Evolutionary conservation across 805 yeast genomes (phyloP), one percentile per base, ranked within the genome.

Genomic region (Saccharomycopsis javanensis): DNA sequence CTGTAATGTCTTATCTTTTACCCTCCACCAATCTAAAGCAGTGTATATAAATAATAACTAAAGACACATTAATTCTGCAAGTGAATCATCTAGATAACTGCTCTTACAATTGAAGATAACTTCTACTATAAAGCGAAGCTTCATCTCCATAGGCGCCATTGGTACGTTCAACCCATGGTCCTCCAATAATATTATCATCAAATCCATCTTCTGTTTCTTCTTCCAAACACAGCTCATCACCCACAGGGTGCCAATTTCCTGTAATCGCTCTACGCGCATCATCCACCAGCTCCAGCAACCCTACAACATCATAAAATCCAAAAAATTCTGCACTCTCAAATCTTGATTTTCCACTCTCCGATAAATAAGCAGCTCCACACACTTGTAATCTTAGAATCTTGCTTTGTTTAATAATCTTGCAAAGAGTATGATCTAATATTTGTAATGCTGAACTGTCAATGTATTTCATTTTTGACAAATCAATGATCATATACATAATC

Each of bases 361-460:
- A 42, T 8, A 42, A 42, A 42, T 42, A 33, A 8, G 27, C 28
- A 6, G 50, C 34, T 16, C 50, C 57, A 50, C 54, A 50, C 3
- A 55, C 30, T 48, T 53, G 51, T n/a, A 50, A 4, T 13, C 48
- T 6, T 10, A 18, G 13, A 11, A 34, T 31, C 6, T 16, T 45
- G 3, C 57, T 54, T 27, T 33, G 16, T 30, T 37, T 50, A 6
- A 27, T 72, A 66, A 88, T 88, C 13, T 75, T 71, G 1, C 68
- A 63, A 3, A 89, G 70, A n/a, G 86, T 80, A 60, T 83, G 88
- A 56, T 69, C 66, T 50, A 90, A 70, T 2, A 83, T 83, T 62
- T 87, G 90, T 0, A 87, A 83, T 0, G 96, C 96, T 0, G 88
- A 78, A 0, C 95, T 80, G 63, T 89, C 97, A 56, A 89, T 76